Evolutionary conservation across 2,329 filamentous ascomycete species (phyloP), one percentile per base, ranked within the genome.

Genomic region (Verticillium albo-atrum): DNA sequence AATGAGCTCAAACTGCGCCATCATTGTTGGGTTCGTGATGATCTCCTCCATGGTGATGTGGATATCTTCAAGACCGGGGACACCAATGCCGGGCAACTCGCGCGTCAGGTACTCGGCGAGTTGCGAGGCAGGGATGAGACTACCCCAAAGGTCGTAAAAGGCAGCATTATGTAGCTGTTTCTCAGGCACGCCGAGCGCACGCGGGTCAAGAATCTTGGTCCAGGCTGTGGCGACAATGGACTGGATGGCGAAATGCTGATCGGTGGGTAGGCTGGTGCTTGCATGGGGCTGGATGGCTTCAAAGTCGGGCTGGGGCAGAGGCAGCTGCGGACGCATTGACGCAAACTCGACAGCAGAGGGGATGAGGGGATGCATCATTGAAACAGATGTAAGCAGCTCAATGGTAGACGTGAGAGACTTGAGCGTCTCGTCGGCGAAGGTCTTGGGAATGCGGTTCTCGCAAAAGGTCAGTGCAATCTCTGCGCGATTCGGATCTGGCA

Each of bases 81-180:
- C 64, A 14, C 68, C 64, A 26, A 76, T 65, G 27, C 68, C 69
- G 1, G 75, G 70, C 9, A 83, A 69, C 17, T 74, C 72, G 3
- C 71, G 70, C 57, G 78, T 81, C 54, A 83, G 73, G 56, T 74
- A 74, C 4, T 74, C 68, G 3, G 80, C 76, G 30, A 84, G 72
- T 62, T 79, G 72, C 6, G 77, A 71, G 0, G 81, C 81, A 0
- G 81, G 75, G 50, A 84, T 71, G 25, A 83, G 70, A 2, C 79
- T 79, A 7, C 77, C 77, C 70, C 79, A 81, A 14, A 83, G 74
- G 54, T 81, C 76, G 65, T 79, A 83, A 67, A 84, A 84, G 0
- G 78, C 75, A 0, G 79, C 75, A 1, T 75, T 74, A 34, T 77
- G 75, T 4, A 80, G 69, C 51, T 79, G 71, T 1, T 68, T 68